A percentile compares a stretch with the other conserved stretches of the same genome.
These are phyloP conservation scores for Fusarium euwallaceae DNA, from an alignment of 2,329 filamentous ascomycete species.

Conservation along the genomic window DNA sequence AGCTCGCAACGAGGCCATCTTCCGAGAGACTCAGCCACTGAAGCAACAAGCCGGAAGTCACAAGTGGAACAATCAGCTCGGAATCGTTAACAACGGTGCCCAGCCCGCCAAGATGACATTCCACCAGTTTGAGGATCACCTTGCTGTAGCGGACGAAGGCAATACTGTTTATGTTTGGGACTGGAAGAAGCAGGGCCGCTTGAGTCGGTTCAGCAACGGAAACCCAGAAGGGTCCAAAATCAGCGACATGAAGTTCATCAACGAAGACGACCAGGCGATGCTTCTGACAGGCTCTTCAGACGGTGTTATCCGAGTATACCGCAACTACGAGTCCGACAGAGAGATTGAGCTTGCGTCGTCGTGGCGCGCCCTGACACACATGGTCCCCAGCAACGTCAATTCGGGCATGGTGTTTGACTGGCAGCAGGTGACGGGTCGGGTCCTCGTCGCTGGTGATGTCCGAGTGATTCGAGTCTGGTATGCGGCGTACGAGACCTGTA, in stretches of 20 bases:
- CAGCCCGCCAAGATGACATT: conserved; percentile 95
- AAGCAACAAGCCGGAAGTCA: conserved; percentile 89
- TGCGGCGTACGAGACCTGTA: conserved; percentile 91
- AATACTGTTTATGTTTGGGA: conserved; percentile 96
- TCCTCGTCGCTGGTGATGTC: conserved; percentile 96
- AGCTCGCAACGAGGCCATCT: conserved; percentile 91
- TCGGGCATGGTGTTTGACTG: conserved; percentile 98
- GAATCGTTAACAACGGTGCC: conserved; percentile 88
- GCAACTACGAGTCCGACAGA: conserved; percentile 85
- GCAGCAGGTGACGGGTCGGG: conserved; percentile 96
- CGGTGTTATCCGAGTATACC: conserved; percentile 92
- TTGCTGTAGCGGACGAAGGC: conserved; percentile 92
- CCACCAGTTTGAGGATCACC: conserved; percentile 97
- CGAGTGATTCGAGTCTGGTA: conserved; percentile 97
- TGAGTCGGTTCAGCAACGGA: conserved; percentile 92
- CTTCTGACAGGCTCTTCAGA: conserved; percentile 96
- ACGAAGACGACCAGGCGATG: conserved; percentile 96
- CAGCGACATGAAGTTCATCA: conserved; percentile 96
- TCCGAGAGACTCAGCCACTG: conserved; percentile 91
- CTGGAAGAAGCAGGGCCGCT: conserved; percentile 81
- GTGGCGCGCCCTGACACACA: conserved; percentile 92
- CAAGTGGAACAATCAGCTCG: conserved; percentile 86
- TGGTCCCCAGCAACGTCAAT: conserved; percentile 93
- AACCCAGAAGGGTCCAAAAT: conserved; percentile 93
- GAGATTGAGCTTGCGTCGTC: conserved; percentile 88